A percentile compares a stretch with the other conserved stretches of the same genome.
Evolutionary conservation across 2,329 filamentous ascomycete genomes (phyloP).

Genomic region (Anthostomella pinea): DNA sequence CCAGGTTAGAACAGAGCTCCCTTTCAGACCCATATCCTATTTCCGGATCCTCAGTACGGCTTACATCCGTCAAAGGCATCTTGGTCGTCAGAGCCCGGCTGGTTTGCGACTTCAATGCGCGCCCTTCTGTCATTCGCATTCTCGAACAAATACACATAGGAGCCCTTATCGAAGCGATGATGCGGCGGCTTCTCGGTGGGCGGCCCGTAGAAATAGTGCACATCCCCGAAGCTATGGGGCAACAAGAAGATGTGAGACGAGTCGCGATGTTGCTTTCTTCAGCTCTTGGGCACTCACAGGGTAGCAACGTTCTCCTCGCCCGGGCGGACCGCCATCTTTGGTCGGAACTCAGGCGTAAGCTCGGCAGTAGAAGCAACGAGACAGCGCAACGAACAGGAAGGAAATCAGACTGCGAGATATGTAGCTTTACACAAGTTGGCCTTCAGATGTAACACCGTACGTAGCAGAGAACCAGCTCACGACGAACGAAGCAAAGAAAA

Average conservation of each 20-base stretch:
- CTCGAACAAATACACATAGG: conserved; percentile 78
- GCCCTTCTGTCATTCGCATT: conserved; percentile 64
- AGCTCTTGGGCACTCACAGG: conserved; percentile 35
- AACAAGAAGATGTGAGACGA: conserved; percentile 23
- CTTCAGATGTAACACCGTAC: too few relatives aligned
- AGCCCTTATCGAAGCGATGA: conserved; percentile 76
- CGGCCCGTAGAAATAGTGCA: conserved; percentile 77
- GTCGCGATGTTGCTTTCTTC: conserved; percentile 1
- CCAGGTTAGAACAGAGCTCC: neutral
- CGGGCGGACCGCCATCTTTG: conserved; percentile 42
- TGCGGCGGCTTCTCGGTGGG: conserved; percentile 66
- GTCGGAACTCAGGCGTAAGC: conserved; percentile 2
- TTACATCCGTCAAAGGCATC: conserved; percentile 76
- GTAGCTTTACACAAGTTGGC: too few relatives aligned
- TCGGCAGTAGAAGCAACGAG: too few relatives aligned
- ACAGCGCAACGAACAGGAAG: too few relatives aligned
- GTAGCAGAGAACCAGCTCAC: conserved; percentile 19
- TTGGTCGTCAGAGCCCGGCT: conserved; percentile 70
- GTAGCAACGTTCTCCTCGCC: conserved; percentile 48
- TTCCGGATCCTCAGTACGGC: too few relatives aligned
- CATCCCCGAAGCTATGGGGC: conserved; percentile 63
- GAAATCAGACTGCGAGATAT: too few relatives aligned
- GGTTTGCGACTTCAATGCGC: conserved; percentile 73
- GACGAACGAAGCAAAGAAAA: conserved; percentile 4
- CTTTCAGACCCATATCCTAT: too few relatives aligned